Conservation (phyloP, 1,284 basidiomycete genomes). For the Sanghuangporus baumii region DNA sequence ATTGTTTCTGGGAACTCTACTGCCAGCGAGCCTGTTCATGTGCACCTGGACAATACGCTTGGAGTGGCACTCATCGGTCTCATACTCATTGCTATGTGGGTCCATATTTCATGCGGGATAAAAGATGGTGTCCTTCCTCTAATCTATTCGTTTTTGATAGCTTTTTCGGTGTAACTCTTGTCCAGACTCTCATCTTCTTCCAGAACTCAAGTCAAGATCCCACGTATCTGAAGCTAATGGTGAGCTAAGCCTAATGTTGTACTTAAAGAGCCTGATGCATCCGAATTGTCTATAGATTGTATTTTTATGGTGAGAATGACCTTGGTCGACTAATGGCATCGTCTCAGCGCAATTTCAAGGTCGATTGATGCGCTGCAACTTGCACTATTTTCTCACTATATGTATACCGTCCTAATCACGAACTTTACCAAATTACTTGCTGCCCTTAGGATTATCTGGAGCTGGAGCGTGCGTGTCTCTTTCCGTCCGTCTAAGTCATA, state of each 20-base stretch:
- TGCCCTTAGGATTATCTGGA: not conserved
- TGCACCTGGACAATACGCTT: conserved; percentile 5
- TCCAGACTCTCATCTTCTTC: conserved; percentile 25
- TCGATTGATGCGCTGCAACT: conserved; percentile 10
- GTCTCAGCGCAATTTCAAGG: not conserved
- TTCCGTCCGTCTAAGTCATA: not conserved
- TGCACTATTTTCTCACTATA: conserved; percentile 8
- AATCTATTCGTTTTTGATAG: conserved; percentile 9
- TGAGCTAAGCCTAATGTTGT: not conserved
- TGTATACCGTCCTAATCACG: not conserved
- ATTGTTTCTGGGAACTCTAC: not conserved
- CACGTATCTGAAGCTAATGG: conserved; percentile 19
- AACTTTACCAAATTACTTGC: not conserved
- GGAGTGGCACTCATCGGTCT: conserved; percentile 16
- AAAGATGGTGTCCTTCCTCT: not conserved
- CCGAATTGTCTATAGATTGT: not conserved
- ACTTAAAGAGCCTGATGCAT: not conserved
- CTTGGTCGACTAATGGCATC: not conserved
- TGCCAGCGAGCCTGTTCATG: not conserved
- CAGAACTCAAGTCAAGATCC: conserved; percentile 20
- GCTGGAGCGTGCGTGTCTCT: not conserved
- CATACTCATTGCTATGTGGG: conserved; percentile 13
- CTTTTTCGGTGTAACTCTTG: conserved; percentile 23
- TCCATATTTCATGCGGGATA: not conserved
- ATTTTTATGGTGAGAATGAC: conserved; percentile 1